These are phyloP conservation scores for Sinapis alba DNA, from an alignment of 441 rosid genomes.

Conservation along the genomic window DNA sequence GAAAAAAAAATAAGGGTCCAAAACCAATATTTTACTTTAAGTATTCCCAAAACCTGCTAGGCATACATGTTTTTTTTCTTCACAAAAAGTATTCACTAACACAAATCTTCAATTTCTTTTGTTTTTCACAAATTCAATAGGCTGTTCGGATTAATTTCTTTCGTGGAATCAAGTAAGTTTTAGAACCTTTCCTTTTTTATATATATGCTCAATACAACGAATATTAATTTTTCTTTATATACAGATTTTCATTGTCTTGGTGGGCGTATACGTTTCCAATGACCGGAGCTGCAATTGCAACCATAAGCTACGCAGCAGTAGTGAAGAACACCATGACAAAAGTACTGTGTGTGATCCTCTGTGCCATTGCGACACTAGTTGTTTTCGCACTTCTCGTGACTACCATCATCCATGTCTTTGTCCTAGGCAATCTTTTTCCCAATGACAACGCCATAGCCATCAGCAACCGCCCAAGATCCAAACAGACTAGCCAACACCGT, in stretches of 20 bases:
- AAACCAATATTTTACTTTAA: neutral
- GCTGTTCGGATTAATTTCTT: slow-evolving; percentile 84
- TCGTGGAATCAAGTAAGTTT: slow-evolving; percentile 76
- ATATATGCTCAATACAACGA: neutral
- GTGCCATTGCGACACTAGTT: slow-evolving; percentile 52
- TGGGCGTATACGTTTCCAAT: slow-evolving; percentile 98
- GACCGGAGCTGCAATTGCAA: slow-evolving; percentile 88
- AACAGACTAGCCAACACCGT: slow-evolving; percentile 43
- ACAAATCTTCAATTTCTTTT: neutral
- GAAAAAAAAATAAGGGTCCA: no score
- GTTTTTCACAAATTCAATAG: slow-evolving; percentile 34
- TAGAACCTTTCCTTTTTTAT: neutral
- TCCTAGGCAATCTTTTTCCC: slow-evolving; percentile 72
- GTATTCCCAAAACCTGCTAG: neutral
- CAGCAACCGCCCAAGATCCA: slow-evolving; percentile 56
- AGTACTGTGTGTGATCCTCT: slow-evolving; percentile 56
- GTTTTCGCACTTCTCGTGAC: slow-evolving; percentile 66
- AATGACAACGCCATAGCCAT: slow-evolving; percentile 92
- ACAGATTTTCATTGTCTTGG: slow-evolving; percentile 87
- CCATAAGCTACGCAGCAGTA: slow-evolving; percentile 66
- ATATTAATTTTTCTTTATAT: neutral
- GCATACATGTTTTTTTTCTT: neutral
- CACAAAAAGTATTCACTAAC: neutral
- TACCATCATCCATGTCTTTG: slow-evolving; percentile 72
- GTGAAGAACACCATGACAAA: slow-evolving; percentile 54